Base-by-base conservation (phyloP, 345 rosid genomes). In the Gossypium sturtianum region DNA sequence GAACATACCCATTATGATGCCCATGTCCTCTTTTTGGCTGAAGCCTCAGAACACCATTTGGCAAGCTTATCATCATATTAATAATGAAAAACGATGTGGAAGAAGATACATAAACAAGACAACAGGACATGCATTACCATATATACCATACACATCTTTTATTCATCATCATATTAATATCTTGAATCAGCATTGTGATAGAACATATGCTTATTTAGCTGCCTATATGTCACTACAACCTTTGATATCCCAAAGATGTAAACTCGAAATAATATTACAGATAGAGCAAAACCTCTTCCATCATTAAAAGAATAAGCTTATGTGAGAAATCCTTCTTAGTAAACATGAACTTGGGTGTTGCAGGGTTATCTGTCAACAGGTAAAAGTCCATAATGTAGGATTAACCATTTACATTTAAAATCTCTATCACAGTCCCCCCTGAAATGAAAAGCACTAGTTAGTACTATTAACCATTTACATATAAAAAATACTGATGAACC, bases 21-120 rank as follows among this genome's bases (percentile, higher is more conserved):
- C 97, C 97, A 79, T 92, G 90, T 70, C 97, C 94, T 73, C 91
- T 97, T 77, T 90, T 94, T 41, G 93, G 93, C 71, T 87, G 94
- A 74, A 92, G 84, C 82, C 94, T 88, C 74, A 94, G 41, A 56
- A 92, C 89, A 75, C 97, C 98, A 83, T 90, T 94, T n/a, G 97
- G 96, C 74, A 94, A 80, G 83, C 87, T 91, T 93, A 92, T 89
- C 77, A 58, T 27, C 29, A 27, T 27, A 27, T 27, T 2, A 22
- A 45, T 22, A 45, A 51, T 25, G 15, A 49, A 4, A 22, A 43
- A 13, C 38, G 29, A 9, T 38, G 29, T 4, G 20, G 20, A 51
- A 71, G 12, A 71, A 71, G n/a, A 41, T 19, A 10, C 17, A 29
- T 23, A 51, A 48, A 49, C 22, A 25, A 69, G 70, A 67, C 0